Evolutionary conservation across 2,329 filamentous ascomycete species (phyloP).

Genomic region (Chaetoscypha palmicola): DNA sequence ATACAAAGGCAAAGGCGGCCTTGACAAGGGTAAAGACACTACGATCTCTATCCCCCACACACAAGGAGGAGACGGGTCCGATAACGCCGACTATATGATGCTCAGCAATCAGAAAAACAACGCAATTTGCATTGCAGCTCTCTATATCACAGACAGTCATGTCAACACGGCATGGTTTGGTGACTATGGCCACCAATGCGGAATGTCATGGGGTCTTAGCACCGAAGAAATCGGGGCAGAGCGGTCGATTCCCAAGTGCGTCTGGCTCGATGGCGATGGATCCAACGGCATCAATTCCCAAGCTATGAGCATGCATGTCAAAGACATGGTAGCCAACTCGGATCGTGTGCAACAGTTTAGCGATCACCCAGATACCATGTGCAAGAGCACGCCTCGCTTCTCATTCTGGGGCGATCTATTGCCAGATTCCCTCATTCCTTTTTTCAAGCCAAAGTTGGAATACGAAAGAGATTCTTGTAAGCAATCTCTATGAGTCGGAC

Average conservation of each 20-base stretch:
- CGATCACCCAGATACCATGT: slow-evolving; percentile 1
- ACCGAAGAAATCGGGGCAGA: background rate
- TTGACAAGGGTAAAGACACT: too few species aligned
- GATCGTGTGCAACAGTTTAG: background rate
- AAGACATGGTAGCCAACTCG: background rate
- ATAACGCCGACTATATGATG: too few species aligned
- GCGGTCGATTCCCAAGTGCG: background rate
- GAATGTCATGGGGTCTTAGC: background rate
- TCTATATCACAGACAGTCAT: too few species aligned
- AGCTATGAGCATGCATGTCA: slow-evolving; percentile 3
- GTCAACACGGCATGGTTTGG: too few species aligned
- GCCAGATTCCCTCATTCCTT: background rate
- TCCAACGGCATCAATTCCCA: slow-evolving; percentile 4
- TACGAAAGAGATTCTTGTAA: background rate
- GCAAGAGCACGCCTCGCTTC: slow-evolving; percentile 4
- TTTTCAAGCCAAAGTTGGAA: background rate
- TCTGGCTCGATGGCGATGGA: slow-evolving; percentile 3
- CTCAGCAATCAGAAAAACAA: too few species aligned
- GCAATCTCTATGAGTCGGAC: too few species aligned
- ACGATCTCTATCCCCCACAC: too few species aligned
- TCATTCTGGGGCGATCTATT: background rate
- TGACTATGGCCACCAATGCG: background rate
- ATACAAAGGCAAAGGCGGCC: too few species aligned
- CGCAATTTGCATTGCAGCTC: too few species aligned
- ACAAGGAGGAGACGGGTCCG: too few species aligned